Conservation (phyloP, 257 asterid species). For the Solanum bulbocastanum region DNA sequence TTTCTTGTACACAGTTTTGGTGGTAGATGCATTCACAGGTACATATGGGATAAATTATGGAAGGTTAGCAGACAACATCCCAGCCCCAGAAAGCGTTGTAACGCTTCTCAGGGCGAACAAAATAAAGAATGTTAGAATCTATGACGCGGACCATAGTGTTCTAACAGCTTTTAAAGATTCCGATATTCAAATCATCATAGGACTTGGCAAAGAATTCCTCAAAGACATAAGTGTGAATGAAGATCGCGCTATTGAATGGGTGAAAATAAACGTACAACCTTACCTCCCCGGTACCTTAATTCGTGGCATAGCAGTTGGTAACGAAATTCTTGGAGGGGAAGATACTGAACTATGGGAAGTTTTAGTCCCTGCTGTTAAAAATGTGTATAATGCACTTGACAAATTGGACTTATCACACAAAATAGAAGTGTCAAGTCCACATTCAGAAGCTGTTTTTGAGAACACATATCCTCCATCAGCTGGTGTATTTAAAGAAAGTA, state of each 20-base stretch:
- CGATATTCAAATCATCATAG: conserved; percentile 52
- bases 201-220: conserved; percentile 45
- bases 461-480: conserved; percentile 64
- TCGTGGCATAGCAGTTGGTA: conserved; percentile 73
- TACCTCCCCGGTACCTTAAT: conserved; percentile 51
- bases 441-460: conserved; percentile 65
- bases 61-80: conserved; percentile 60
- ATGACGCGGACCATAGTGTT: conserved; percentile 49
- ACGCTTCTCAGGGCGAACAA: conserved; percentile 57
- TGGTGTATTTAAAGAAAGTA: conserved; percentile 59
- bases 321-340: conserved; percentile 58
- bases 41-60: conserved; percentile 83
- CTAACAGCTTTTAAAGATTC: conserved; percentile 47
- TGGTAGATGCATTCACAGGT: conserved; percentile 52
- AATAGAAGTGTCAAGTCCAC: conserved; percentile 80
- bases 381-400: conserved; percentile 56
- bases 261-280: conserved; percentile 46
- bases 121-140: conserved; percentile 62
- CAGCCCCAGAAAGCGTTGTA: conserved; percentile 66
- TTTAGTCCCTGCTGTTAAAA: conserved; percentile 58
- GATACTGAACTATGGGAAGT: conserved; percentile 58
- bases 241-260: conserved; percentile 57
- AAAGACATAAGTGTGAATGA: conserved; percentile 38
- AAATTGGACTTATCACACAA: conserved; percentile 18
- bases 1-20: conserved; percentile 11